phyloP scores from a whole-genome alignment of 2,329 filamentous ascomycete genomes.

The Aspergillus sp. region DNA sequence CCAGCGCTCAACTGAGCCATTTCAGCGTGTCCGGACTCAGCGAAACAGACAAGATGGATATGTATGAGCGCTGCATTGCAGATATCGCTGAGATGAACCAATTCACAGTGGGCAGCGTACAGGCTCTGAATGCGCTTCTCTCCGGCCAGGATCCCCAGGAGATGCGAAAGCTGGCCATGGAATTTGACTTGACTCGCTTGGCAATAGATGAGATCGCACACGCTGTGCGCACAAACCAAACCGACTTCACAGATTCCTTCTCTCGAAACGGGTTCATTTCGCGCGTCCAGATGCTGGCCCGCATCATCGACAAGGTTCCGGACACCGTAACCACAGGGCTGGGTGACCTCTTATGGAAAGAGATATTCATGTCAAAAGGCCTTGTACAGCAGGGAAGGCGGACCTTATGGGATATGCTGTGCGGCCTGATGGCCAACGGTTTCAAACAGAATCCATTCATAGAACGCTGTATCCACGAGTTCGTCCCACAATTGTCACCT shows the following conservation, averaged over 20 bases:
- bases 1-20: slow-evolving; percentile 52
- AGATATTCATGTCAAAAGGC: slow-evolving; percentile 59
- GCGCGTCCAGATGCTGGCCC: slow-evolving; percentile 50
- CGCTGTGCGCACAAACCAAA: slow-evolving; percentile 39
- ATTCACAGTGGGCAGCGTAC: slow-evolving; percentile 65
- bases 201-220: slow-evolving; percentile 58
- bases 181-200: slow-evolving; percentile 55
- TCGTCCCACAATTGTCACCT: slow-evolving; percentile 33
- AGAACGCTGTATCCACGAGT: slow-evolving; percentile 37
- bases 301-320: slow-evolving; percentile 55
- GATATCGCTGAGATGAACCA: slow-evolving; percentile 58
- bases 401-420: slow-evolving; percentile 63
- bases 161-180: slow-evolving; percentile 49
- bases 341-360: slow-evolving; percentile 60
- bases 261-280: slow-evolving; percentile 41
- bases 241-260: slow-evolving; percentile 32
- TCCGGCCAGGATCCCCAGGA: slow-evolving; percentile 40
- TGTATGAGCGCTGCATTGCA: slow-evolving; percentile 59
- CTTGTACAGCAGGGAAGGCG: slow-evolving; percentile 54
- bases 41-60: slow-evolving; percentile 48
- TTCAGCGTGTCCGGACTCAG: slow-evolving; percentile 53
- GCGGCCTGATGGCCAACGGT: slow-evolving; percentile 21
- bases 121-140: slow-evolving; percentile 48
- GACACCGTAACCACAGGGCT: slow-evolving; percentile 54
- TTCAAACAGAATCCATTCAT: slow-evolving; percentile 32